Evolutionary conservation across 352 stramenopile genomes (phyloP).

Genomic region (Blastocystis sp.): DNA sequence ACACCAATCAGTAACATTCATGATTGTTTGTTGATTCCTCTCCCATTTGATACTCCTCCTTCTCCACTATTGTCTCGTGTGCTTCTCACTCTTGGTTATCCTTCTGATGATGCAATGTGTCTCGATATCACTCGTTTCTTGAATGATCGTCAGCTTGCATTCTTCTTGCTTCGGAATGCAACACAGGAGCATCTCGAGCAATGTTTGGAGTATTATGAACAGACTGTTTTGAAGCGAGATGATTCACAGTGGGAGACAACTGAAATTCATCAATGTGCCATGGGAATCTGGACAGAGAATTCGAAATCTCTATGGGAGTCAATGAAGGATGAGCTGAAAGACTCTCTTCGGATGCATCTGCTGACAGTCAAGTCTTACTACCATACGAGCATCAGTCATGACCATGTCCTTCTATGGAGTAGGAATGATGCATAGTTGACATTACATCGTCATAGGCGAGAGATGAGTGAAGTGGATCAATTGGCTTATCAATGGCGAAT

Average conservation of each 20-base stretch:
- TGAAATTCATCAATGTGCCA: background rate
- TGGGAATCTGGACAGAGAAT: background rate
- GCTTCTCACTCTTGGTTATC: background rate
- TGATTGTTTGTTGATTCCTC: conserved; percentile 33
- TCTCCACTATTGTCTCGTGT: background rate
- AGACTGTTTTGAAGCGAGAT: background rate
- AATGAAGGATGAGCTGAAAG: background rate
- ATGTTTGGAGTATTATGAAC: background rate
- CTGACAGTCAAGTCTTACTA: background rate
- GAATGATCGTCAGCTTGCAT: background rate
- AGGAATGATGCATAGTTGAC: background rate
- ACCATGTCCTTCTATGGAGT: background rate
- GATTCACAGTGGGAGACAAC: background rate
- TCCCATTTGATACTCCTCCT: background rate
- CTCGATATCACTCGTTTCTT: conserved; percentile 12
- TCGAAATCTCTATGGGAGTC: background rate
- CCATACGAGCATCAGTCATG: background rate
- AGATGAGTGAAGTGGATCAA: background rate
- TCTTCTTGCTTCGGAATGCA: background rate
- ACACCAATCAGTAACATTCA: conserved; percentile 6
- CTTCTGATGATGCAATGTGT: background rate
- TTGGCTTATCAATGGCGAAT: conserved; percentile 1
- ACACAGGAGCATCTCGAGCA: background rate
- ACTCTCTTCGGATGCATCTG: background rate
- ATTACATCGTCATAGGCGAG: background rate